These are phyloP conservation scores for Ceratobasidium sp. DNA, from an alignment of 1,284 basidiomycete genomes.

Conservation along the genomic window DNA sequence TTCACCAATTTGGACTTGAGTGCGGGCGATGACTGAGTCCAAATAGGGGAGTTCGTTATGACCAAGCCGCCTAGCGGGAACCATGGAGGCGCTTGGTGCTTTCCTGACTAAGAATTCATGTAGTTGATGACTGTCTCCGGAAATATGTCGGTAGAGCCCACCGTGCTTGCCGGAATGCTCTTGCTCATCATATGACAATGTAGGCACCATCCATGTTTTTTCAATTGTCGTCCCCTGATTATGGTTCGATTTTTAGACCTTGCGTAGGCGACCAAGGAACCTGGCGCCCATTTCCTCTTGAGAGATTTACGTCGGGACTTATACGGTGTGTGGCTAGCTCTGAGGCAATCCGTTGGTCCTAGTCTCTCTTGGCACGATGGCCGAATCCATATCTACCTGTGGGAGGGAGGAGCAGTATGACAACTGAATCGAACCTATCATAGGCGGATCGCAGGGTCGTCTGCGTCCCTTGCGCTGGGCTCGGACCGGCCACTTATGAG, in stretches of 20 bases:
- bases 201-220: no score
- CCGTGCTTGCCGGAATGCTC: no score
- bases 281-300: constrained; percentile 2
- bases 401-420: neutral
- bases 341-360: neutral
- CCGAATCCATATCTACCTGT: neutral
- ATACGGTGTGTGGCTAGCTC: neutral
- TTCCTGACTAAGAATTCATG: neutral
- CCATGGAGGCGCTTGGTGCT: no score
- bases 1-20: no score
- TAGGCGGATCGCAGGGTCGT: neutral
- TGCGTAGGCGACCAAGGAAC: neutral
- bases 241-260: neutral
- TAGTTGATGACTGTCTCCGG: no score
- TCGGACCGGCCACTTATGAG: neutral
- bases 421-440: neutral
- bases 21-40: neutral
- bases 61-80: no score
- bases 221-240: neutral
- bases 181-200: constrained; percentile 24
- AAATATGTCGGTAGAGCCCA: no score
- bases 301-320: neutral
- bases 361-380: neutral
- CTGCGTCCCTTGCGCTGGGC: neutral
- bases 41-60: no score